Evolutionary conservation across 2,329 filamentous ascomycete genomes (phyloP), one percentile per base, ranked within the genome.

Genomic region (Gnomoniopsis smithogilvyi): DNA sequence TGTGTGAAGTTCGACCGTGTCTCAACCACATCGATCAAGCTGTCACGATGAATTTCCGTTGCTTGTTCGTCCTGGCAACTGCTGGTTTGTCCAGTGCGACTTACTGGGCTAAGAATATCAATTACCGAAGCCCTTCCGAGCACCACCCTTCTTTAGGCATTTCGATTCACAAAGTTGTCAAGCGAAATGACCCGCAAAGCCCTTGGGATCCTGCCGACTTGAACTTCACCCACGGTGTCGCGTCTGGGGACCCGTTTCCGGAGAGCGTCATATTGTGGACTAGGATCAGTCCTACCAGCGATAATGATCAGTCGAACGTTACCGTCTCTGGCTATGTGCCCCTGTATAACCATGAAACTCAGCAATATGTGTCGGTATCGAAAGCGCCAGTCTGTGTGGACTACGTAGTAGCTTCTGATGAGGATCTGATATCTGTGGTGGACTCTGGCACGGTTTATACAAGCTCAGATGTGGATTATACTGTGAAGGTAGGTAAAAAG

Each of bases 381-480:
- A 83, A 78, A 59, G 76, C 84, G 7, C 86, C 88, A 0, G 78
- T 91, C 34, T 92, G 89, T 65, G 80, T 91, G 0, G 78, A 86
- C 38, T 92, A 85, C 78, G 81, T 80, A 59, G 80, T 91, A 19
- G 77, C 78, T 15, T 72, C 73, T 21, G 78, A 80, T 64, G 68
- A 77, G 52, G 70, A 74, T n/a, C 57, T 70, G n/a, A 61, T 67
- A 1, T 56, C 60, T 2, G 73, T 83, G 8, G 82, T 83, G 2
- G 76, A 80, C 53, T 75, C 74, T 1, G 89, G 89, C 6, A 81
- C 73, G 38, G 86, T 80, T 1, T 90, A 86, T 67, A 92, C 89
- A 0, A 89, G 81, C 38, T 88, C 83, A 1, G 89, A 92, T 68
- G 83, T 92, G 51, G 89, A 92, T 68, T 92, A 87, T 68, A 92